Percentiles rank a stretch among this genome's conserved stretches.
Conservation (phyloP, 805 yeast species). For the Dipodascus albidus region DNA sequence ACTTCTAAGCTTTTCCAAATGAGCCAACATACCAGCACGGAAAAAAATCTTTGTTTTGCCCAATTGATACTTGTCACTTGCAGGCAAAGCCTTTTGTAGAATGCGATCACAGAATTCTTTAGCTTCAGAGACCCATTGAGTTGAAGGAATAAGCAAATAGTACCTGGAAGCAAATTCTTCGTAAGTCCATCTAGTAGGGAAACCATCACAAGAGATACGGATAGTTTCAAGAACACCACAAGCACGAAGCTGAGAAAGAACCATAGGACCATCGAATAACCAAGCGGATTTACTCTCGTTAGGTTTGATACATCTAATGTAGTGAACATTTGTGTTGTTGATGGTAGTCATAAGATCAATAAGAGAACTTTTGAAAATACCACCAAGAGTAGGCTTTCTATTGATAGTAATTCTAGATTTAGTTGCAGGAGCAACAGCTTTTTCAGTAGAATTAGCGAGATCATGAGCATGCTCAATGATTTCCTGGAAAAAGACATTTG, state of each 20-base stretch:
- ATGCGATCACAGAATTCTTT: conserved; percentile 59
- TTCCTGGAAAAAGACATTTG: conserved; percentile 44
- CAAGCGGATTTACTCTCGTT: conserved; percentile 90
- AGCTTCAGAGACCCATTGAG: conserved; percentile 50
- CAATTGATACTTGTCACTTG: conserved; percentile 62
- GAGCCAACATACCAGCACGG: conserved; percentile 94
- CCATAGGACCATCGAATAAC: conserved; percentile 94
- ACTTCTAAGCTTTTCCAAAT: conserved; percentile 73
- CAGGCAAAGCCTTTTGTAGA: conserved; percentile 44
- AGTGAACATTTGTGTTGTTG: conserved; percentile 90
- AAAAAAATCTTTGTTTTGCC: conserved; percentile 92
- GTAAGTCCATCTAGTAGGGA: conserved; percentile 93
- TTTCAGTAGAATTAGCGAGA: conserved; percentile 40
- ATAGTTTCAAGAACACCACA: conserved; percentile 98
- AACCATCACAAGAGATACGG: conserved; percentile 94
- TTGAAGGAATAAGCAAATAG: conserved; percentile 68
- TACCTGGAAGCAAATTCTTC: conserved; percentile 87
- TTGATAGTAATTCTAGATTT: conserved; percentile 34
- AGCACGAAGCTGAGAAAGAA: conserved; percentile 86
- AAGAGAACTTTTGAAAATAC: conserved; percentile 84
- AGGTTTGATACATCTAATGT: conserved; percentile 95
- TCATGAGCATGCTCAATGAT: conserved; percentile 22
- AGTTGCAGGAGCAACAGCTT: conserved; percentile 33
- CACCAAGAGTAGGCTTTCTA: conserved; percentile 88
- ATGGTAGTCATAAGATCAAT: conserved; percentile 90